Base-by-base conservation (phyloP, 352 stramenopile species). In the Phytophthora citrophthora region DNA sequence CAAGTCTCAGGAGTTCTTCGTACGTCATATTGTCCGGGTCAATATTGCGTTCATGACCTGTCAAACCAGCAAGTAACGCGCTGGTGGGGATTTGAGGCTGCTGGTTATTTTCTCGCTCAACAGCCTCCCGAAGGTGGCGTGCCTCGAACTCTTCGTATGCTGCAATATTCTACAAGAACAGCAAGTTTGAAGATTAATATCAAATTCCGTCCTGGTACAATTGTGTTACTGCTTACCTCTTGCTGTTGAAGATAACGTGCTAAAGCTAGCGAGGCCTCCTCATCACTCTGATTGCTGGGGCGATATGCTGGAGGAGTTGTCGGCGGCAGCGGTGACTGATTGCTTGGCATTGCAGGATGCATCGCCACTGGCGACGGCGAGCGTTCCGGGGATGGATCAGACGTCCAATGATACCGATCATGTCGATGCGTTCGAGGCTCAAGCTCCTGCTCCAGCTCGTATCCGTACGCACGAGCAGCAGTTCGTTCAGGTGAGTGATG, bases 11-110 rank as follows among this genome's bases (percentile, higher is more conserved):
- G 4, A 94, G 65, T 53, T 91, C 81, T 56, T 94, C 85, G 70
- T 94, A 94, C 9, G 76, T 87, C 85, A 94, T 94, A 60, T 79
- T 88, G 47, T 92, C 85, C 1, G 83, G 81, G 51, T 92, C 85
- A n/a, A 93, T 71, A 44, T 70, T 71, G 39, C 49, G 71, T 3
- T 61, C 54, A 3, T 72, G 60, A 20, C 23, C 26, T 18, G 41
- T 9, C 3, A 74, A 23, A 40, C 48, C 27, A 11, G 71, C 70
- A 5, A 69, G 24, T 15, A 53, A n/a, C 12, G 53, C 66, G n/a
- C 24, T 60, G 38, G 4, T 54, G 10, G 36, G 29, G 16, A 52
- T 3, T 4, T 50, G 34, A 26, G 31, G 32, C 26, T 6, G 63
- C 24, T 70, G 48, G 11, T 56, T 58, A 34, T 51, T 68, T 29